These are phyloP conservation scores for Carallia brachiata DNA, from an alignment of 345 rosid genomes.

Conservation along the genomic window DNA sequence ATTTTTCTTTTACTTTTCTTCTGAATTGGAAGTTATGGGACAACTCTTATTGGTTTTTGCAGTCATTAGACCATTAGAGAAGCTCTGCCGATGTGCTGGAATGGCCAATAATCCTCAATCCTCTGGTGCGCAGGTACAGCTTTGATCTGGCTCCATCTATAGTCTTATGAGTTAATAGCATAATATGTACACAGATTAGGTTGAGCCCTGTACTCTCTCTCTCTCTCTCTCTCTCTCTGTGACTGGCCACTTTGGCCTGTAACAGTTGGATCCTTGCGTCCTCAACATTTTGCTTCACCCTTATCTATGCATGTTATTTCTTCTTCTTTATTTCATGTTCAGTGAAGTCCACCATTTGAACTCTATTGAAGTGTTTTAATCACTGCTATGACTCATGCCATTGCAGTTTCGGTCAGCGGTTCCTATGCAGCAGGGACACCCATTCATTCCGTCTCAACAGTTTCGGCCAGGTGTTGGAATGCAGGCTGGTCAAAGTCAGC, in stretches of 20 bases:
- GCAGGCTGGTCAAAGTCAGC: constrained; percentile 55
- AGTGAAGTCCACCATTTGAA: constrained; percentile 6
- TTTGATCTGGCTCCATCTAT: too few relatives aligned
- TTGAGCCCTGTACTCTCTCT: neutral
- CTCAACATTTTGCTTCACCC: constrained; percentile 28
- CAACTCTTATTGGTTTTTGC: constrained; percentile 1
- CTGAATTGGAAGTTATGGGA: neutral
- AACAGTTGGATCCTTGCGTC: constrained; percentile 36
- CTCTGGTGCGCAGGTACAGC: constrained; percentile 44
- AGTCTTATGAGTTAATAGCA: too few relatives aligned
- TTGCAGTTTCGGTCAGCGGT: constrained; percentile 70
- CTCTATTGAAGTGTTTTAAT: neutral
- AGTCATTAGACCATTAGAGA: constrained; percentile 16
- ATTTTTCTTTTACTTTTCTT: too few relatives aligned
- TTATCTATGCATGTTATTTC: constrained; percentile 24
- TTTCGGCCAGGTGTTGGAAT: constrained; percentile 61
- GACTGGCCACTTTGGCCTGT: constrained; percentile 37
- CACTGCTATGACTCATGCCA: neutral
- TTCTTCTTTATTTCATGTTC: neutral
- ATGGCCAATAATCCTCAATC: constrained; percentile 75
- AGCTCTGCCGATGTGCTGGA: constrained; percentile 20
- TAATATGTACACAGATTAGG: too few relatives aligned
- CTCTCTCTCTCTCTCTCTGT: neutral
- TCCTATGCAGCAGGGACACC: constrained; percentile 65
- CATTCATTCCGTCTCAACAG: constrained; percentile 64